A percentile compares a stretch with the other conserved stretches of the same genome.
Evolutionary conservation across 2,329 filamentous ascomycete genomes (phyloP).

Genomic region (Dothistroma septosporum): DNA sequence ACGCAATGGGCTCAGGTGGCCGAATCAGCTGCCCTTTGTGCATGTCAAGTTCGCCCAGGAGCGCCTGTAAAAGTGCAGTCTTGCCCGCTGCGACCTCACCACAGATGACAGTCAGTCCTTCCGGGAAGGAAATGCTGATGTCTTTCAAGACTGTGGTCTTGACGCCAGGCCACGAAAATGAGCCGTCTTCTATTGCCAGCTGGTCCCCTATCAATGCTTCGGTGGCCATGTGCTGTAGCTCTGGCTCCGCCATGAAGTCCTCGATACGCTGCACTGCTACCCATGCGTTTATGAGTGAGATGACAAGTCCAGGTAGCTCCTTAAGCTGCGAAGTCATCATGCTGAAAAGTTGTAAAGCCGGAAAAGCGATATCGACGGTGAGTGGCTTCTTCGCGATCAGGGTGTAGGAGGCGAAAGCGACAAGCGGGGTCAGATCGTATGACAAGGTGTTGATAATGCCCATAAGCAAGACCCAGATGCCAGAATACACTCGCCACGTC

Average conservation of each 20-base stretch:
- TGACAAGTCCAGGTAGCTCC: slow-evolving; percentile 71
- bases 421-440: slow-evolving; percentile 71
- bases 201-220: slow-evolving; percentile 33
- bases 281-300: slow-evolving; percentile 73
- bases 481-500: slow-evolving; percentile 59
- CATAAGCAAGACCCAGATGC: slow-evolving; percentile 60
- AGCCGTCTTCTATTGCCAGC: slow-evolving; percentile 57
- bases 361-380: slow-evolving; percentile 79
- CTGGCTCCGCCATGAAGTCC: slow-evolving; percentile 78
- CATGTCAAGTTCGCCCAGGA: slow-evolving; percentile 57
- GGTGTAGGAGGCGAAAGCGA: slow-evolving; percentile 78
- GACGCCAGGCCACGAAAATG: slow-evolving; percentile 75
- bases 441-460: slow-evolving; percentile 66
- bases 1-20: slow-evolving; percentile 56
- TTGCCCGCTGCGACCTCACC: slow-evolving; percentile 64
- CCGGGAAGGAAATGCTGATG: slow-evolving; percentile 52
- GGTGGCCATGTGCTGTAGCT: slow-evolving; percentile 52
- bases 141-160: slow-evolving; percentile 52
- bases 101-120: slow-evolving; percentile 57
- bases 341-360: slow-evolving; percentile 73
- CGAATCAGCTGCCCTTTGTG: slow-evolving; percentile 49
- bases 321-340: slow-evolving; percentile 70
- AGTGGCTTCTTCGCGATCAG: slow-evolving; percentile 63
- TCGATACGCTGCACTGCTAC: slow-evolving; percentile 79
- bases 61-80: slow-evolving; percentile 56